Evolutionary conservation across 164 flowering plant species (phyloP).

Genomic region (Dillenia suffruticosa): DNA sequence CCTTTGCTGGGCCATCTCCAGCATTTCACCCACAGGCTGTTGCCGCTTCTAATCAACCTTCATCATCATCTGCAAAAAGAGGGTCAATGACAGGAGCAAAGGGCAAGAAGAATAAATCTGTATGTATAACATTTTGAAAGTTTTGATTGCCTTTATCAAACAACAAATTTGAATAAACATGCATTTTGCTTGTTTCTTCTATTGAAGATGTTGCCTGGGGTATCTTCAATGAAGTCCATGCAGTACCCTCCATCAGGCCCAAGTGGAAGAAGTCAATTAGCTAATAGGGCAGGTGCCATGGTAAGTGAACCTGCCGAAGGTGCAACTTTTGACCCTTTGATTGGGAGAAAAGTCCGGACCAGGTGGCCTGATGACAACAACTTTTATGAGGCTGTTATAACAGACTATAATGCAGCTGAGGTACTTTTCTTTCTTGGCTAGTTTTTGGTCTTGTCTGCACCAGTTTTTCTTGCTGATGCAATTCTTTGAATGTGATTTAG

Average conservation of each 20-base stretch:
- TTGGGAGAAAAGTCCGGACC: conserved; percentile 90
- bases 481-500: conserved; percentile 24
- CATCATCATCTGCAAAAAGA: conserved; percentile 33
- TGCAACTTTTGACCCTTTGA: conserved; percentile 43
- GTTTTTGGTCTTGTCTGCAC: neutral
- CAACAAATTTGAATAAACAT: conserved; percentile 4
- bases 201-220: conserved; percentile 26
- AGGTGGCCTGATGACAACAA: conserved; percentile 96
- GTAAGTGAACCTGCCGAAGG: conserved; percentile 49
- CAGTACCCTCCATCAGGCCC: conserved; percentile 52
- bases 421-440: conserved; percentile 29
- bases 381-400: conserved; percentile 92
- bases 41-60: conserved; percentile 42
- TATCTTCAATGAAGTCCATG: conserved; percentile 38
- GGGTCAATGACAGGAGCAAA: conserved; percentile 24
- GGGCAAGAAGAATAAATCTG: conserved; percentile 51
- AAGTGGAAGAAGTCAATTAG: conserved; percentile 55
- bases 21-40: conserved; percentile 32
- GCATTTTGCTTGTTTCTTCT: conserved; percentile 2
- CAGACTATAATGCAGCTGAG: conserved; percentile 63
- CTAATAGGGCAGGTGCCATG: conserved; percentile 52
- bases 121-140: conserved; percentile 27
- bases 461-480: neutral
- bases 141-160: neutral
- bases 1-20: conserved; percentile 38